Evolutionary conservation across 2,329 filamentous ascomycete genomes (phyloP), one percentile per base, ranked within the genome.

Genomic region (Aspergillus awamori): DNA sequence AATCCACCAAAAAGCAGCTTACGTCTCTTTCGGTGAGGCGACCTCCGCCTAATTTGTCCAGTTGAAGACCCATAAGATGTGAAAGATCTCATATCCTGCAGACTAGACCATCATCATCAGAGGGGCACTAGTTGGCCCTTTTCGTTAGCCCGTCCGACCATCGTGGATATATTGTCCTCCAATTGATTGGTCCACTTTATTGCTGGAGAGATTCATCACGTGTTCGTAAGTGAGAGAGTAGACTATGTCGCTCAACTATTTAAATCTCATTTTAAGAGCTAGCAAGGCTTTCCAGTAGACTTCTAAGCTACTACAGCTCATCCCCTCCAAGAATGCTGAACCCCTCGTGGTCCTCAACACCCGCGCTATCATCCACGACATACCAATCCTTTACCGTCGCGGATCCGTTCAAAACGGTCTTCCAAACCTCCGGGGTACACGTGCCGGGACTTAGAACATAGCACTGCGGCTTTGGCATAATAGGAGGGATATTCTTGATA

Each of bases 381-480:
- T 47, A 33, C 38, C 36, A 51, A n/a, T 58, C 30, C 56, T 49
- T 36, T 5, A 58, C 38, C 17, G 17, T 36, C n/a, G 48, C 56
- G 20, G 33, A 43, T 3, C 47, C 47, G 13, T 53, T 33, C 39
- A 20, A 11, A n/a, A 58, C 56, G 8, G 47, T 52, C 10, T 45
- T 28, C 47, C 48, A 52, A 7, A 52, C 15, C 22, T 58, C 47
- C 47, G 26, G 36, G 5, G 22, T 17, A 36, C 56, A 58, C 10
- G 48, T 53, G 8, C 6, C 33, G 10, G 53, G 53, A 20, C 15
- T 8, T 38, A 58, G 13, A 11, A 58, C 13, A 43, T 58, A 58
- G 24, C 56, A 58, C 28, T 39, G 43, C 10, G 47, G 24, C 38
- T 30, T n/a, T 5, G 56, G 56, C 15, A 45, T 26, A 2, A 48